Evolutionary conservation across 129 eudicot genomes (phyloP).

Genomic region (Lactuca sativa): DNA sequence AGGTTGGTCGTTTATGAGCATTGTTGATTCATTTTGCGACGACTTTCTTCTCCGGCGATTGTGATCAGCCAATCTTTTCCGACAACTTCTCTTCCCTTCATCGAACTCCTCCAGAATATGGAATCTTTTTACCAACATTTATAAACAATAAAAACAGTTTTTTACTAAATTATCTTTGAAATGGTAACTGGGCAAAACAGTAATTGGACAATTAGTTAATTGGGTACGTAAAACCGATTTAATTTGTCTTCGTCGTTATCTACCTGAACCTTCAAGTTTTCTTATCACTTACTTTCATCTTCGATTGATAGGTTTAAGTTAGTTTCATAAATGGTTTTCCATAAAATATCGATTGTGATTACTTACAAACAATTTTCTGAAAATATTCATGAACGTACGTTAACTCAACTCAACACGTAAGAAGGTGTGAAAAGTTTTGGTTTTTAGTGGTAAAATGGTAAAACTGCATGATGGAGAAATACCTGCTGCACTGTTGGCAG

Average conservation of each 20-base stretch:
- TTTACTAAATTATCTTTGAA: not conserved
- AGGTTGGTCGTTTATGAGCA: not conserved
- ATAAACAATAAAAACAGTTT: not conserved
- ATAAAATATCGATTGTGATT: too few relatives aligned
- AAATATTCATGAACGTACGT: slow-evolving; percentile 1
- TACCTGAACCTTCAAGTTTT: too few relatives aligned
- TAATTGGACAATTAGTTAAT: slow-evolving; percentile 18
- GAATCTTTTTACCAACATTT: slow-evolving; percentile 39
- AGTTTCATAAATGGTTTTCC: too few relatives aligned
- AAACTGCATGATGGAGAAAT: slow-evolving; percentile 10
- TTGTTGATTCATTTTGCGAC: slow-evolving; percentile 30
- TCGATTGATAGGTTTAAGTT: too few relatives aligned
- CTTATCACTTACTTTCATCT: too few relatives aligned
- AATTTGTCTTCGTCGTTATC: too few relatives aligned
- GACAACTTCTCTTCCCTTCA: slow-evolving; percentile 93
- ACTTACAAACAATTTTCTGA: not conserved
- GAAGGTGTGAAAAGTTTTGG: not conserved
- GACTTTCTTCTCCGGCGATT: slow-evolving; percentile 85
- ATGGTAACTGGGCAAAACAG: not conserved
- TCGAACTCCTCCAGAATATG: slow-evolving; percentile 87
- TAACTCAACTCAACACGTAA: not conserved
- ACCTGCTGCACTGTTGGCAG: slow-evolving; percentile 99
- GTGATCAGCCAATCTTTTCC: slow-evolving; percentile 93
- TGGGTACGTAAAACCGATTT: not conserved
- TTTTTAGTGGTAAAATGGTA: slow-evolving; percentile 7